Conservation (phyloP, 257 asterid genomes). For the Capsicum pubescens region DNA sequence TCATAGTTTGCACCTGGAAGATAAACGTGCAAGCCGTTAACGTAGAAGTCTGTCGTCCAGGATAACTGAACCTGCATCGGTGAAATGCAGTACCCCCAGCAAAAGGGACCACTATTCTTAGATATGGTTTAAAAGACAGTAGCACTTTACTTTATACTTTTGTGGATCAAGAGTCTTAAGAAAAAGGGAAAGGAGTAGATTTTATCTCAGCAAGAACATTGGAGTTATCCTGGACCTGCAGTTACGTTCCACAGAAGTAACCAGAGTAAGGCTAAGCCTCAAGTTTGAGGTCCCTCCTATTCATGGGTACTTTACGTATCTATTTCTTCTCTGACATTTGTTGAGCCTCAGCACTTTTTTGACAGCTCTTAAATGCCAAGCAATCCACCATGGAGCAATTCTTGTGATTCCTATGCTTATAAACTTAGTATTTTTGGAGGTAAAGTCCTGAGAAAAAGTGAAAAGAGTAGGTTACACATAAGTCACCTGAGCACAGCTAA, state of each 20-base stretch:
- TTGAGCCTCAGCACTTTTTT: not conserved
- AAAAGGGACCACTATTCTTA: not conserved
- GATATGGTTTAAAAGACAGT: slow-evolving; percentile 17
- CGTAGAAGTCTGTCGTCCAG: too few species aligned
- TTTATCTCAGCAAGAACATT: slow-evolving; percentile 2
- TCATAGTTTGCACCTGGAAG: slow-evolving; percentile 19
- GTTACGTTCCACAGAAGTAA: slow-evolving; percentile 6
- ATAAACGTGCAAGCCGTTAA: too few species aligned
- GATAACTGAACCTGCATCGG: too few species aligned
- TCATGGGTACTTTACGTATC: slow-evolving; percentile 3
- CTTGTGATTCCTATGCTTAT: not conserved
- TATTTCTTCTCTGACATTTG: slow-evolving; percentile 21
- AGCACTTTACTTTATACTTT: slow-evolving; percentile 12
- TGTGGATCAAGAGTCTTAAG: slow-evolving; percentile 17
- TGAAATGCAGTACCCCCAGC: too few species aligned
- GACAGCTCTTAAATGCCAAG: slow-evolving; percentile 14
- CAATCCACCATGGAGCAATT: slow-evolving; percentile 11
- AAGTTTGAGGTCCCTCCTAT: slow-evolving; percentile 21
- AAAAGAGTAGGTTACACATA: slow-evolving; percentile 12
- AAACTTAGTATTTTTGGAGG: not conserved
- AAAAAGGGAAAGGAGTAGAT: not conserved
- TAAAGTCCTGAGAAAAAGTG: slow-evolving; percentile 19
- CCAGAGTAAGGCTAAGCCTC: slow-evolving; percentile 20
- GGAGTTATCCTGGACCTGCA: not conserved
- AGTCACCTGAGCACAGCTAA: not conserved